A percentile compares a stretch with the other conserved stretches of the same genome.
Conservation (phyloP, 345 rosid genomes). For the Brassica juncea region DNA sequence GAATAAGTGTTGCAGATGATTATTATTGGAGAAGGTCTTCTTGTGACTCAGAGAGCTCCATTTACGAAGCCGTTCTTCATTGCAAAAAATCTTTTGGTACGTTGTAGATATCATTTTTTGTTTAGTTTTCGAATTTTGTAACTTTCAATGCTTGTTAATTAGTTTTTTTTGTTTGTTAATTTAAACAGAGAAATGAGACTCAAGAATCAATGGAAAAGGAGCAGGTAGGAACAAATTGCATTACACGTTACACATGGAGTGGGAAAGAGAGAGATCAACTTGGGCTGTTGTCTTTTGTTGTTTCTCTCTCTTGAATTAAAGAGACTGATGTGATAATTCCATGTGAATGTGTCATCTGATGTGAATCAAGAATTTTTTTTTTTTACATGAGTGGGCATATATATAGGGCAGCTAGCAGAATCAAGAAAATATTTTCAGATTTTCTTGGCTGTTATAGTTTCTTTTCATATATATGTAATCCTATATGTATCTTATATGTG, state of each 20-base stretch:
- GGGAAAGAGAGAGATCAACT: conserved; percentile 33
- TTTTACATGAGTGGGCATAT: conserved; percentile 41
- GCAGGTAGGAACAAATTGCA: conserved; percentile 33
- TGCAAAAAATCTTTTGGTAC: conserved; percentile 88
- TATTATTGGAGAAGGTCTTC: conserved; percentile 77
- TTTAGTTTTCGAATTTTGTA: not conserved
- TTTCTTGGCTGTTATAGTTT: conserved; percentile 32
- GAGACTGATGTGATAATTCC: conserved; percentile 41
- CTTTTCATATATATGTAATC: conserved; percentile 10
- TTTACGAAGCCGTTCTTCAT: conserved; percentile 92
- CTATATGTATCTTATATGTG: conserved; percentile 30
- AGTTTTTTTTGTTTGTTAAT: not conserved
- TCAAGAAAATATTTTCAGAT: conserved; percentile 41
- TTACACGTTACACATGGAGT: conserved; percentile 41
- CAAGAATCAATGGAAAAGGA: conserved; percentile 26
- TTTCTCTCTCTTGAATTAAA: conserved; percentile 39
- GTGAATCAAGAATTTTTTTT: conserved; percentile 33
- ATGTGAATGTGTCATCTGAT: conserved; percentile 46
- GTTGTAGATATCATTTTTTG: not conserved
- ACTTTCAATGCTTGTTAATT: not conserved
- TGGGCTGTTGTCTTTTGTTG: conserved; percentile 39
- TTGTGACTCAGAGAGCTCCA: conserved; percentile 88
- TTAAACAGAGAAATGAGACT: conserved; percentile 28
- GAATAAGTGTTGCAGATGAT: conserved; percentile 58
- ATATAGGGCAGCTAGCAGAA: conserved; percentile 35